phyloP scores from a whole-genome alignment of 306 rosid genomes.

The Castanospermum australe region DNA sequence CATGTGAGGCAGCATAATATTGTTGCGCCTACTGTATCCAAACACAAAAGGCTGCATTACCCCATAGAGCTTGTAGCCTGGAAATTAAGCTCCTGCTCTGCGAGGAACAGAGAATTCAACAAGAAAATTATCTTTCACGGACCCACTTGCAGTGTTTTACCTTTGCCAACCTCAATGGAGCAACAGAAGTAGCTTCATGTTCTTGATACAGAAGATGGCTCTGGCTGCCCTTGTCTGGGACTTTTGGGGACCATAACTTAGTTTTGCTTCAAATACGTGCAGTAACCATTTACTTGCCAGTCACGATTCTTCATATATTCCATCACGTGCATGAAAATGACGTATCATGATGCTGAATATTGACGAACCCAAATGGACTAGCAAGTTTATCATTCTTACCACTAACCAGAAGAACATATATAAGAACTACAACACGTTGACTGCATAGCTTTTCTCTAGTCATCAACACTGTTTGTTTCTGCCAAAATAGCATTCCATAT shows the following conservation, averaged over 20 bases:
- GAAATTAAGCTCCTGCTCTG: slow-evolving; percentile 23
- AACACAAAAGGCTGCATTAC: slow-evolving; percentile 44
- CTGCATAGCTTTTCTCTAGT: not conserved
- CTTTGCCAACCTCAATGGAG: slow-evolving; percentile 32
- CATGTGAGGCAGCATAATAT: slow-evolving; percentile 29
- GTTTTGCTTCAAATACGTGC: slow-evolving; percentile 16
- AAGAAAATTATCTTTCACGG: slow-evolving; percentile 13
- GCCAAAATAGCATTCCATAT: not conserved
- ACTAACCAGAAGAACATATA: slow-evolving; percentile 9
- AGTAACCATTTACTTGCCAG: slow-evolving; percentile 20
- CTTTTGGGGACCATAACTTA: slow-evolving; percentile 5
- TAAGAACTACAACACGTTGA: slow-evolving; percentile 22
- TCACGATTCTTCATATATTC: slow-evolving; percentile 28
- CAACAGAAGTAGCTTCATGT: slow-evolving; percentile 6
- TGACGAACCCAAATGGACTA: slow-evolving; percentile 13
- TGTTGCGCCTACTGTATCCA: slow-evolving; percentile 37
- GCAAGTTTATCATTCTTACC: slow-evolving; percentile 5
- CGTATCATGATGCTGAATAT: slow-evolving; percentile 7
- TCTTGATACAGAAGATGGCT: slow-evolving; percentile 11
- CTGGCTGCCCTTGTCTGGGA: slow-evolving; percentile 17
- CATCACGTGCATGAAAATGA: slow-evolving; percentile 23
- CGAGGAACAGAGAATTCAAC: slow-evolving; percentile 13
- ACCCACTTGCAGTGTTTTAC: slow-evolving; percentile 12
- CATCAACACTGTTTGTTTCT: not conserved
- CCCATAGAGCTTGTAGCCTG: slow-evolving; percentile 34